Evolutionary conservation across 441 rosid genomes (phyloP).

Genomic region (Dalechampia spathulata): DNA sequence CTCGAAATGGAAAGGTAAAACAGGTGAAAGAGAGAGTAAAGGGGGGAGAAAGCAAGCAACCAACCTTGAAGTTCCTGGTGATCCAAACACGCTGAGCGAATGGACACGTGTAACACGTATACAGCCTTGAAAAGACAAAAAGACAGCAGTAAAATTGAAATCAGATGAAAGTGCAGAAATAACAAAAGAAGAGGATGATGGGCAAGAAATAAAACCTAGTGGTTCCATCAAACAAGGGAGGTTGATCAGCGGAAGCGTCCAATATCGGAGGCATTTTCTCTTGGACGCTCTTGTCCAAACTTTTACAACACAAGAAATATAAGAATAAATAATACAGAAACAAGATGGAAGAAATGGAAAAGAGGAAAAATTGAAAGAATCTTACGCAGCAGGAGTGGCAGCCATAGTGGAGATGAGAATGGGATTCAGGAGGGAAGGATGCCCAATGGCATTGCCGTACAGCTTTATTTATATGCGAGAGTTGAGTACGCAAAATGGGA

Average conservation of each 20-base stretch:
- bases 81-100: slow-evolving; percentile 49
- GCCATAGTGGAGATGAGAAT: no score
- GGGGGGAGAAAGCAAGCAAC: neutral
- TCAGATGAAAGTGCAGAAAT: neutral
- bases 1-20: neutral
- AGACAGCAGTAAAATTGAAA: no score
- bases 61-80: slow-evolving; percentile 38
- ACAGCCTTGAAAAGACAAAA: slow-evolving; percentile 23
- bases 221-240: slow-evolving; percentile 30
- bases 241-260: slow-evolving; percentile 22
- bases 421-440: no score
- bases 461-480: no score
- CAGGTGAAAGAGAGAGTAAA: neutral
- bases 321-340: no score
- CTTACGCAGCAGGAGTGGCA: no score
- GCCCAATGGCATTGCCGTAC: no score
- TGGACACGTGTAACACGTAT: slow-evolving; percentile 30
- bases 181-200: neutral
- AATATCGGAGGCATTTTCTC: slow-evolving; percentile 18
- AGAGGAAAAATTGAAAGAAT: no score
- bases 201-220: no score
- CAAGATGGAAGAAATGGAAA: no score
- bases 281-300: slow-evolving; percentile 21
- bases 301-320: neutral
- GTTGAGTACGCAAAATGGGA: no score